Evolutionary conservation across 2,329 filamentous ascomycete genomes (phyloP).

Genomic region (Curvularia hawaiiensis): DNA sequence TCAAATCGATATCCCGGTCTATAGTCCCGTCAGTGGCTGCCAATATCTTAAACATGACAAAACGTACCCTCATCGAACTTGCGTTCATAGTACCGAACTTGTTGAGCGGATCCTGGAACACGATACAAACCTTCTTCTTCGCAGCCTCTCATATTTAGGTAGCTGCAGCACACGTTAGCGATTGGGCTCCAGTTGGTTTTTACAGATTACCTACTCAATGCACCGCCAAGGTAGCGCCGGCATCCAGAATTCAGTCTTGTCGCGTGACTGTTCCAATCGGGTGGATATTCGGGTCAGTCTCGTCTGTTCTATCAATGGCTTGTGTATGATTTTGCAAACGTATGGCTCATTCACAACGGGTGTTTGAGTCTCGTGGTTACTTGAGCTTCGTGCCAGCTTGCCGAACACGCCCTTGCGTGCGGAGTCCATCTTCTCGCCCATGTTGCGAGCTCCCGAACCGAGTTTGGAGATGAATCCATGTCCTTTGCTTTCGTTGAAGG

Average conservation of each 20-base stretch:
- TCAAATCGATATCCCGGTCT: conserved; percentile 90
- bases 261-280: conserved; percentile 81
- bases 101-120: conserved; percentile 85
- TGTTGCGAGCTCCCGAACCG: conserved; percentile 72
- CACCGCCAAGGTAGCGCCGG: conserved; percentile 93
- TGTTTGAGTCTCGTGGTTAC: conserved; percentile 70
- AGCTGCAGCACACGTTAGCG: conserved; percentile 54
- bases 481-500: conserved; percentile 65
- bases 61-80: conserved; percentile 80
- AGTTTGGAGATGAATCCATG: conserved; percentile 73
- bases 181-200: too few relatives aligned
- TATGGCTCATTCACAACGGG: conserved; percentile 78
- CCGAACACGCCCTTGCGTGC: conserved; percentile 83
- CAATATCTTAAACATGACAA: not conserved
- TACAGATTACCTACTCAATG: conserved; percentile 71
- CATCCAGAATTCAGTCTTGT: conserved; percentile 99
- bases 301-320: conserved; percentile 85
- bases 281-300: conserved; percentile 91
- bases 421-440: conserved; percentile 72
- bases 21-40: conserved; percentile 15
- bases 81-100: conserved; percentile 92
- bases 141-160: conserved; percentile 91
- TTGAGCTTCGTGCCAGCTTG: conserved; percentile 73
- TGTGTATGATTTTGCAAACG: conserved; percentile 80
- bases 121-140: conserved; percentile 94